Percentiles rank a stretch among this genome's conserved stretches.
phyloP scores from a whole-genome alignment of 2,329 filamentous ascomycete species.

The Aspergillus nomiae region DNA sequence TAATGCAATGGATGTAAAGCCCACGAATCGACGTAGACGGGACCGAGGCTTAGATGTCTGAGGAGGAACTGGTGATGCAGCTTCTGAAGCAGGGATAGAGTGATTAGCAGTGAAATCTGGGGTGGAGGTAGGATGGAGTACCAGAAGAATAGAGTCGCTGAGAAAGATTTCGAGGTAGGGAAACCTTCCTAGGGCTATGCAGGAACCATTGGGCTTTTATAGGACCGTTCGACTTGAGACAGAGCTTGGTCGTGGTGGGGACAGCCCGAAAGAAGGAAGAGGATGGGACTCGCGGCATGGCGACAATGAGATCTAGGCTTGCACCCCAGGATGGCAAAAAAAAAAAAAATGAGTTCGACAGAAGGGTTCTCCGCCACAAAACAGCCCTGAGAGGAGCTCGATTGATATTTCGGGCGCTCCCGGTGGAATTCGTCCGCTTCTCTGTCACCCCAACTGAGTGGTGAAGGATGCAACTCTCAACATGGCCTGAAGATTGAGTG shows the following conservation, averaged over 20 bases:
- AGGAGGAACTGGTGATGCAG: slow-evolving; percentile 1
- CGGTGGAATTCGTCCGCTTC: neutral
- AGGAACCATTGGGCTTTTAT: slow-evolving; percentile 15
- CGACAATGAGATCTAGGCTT: neutral
- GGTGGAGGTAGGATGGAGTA: neutral
- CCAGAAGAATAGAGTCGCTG: slow-evolving; percentile 15
- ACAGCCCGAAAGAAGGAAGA: slow-evolving; percentile 17
- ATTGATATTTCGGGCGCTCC: neutral
- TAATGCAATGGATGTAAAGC: slow-evolving; percentile 39
- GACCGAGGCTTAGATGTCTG: slow-evolving; percentile 26
- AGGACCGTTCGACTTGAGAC: slow-evolving; percentile 12
- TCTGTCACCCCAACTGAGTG: neutral
- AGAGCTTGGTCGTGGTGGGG: slow-evolving; percentile 20
- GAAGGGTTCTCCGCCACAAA: neutral
- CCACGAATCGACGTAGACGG: slow-evolving; percentile 36
- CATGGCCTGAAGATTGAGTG: neutral
- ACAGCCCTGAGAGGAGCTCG: neutral
- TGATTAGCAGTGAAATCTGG: neutral
- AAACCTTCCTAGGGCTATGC: slow-evolving; percentile 5
- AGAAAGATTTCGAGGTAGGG: slow-evolving; percentile 7
- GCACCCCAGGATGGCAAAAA: neutral
- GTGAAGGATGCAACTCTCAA: neutral
- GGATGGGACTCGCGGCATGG: slow-evolving; percentile 17
- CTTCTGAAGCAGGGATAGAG: neutral
- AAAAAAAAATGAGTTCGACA: neutral